Percentiles rank a stretch among this genome's conserved stretches.
Conservation (phyloP, 441 rosid species). For the Hypseocharis bilobata region DNA sequence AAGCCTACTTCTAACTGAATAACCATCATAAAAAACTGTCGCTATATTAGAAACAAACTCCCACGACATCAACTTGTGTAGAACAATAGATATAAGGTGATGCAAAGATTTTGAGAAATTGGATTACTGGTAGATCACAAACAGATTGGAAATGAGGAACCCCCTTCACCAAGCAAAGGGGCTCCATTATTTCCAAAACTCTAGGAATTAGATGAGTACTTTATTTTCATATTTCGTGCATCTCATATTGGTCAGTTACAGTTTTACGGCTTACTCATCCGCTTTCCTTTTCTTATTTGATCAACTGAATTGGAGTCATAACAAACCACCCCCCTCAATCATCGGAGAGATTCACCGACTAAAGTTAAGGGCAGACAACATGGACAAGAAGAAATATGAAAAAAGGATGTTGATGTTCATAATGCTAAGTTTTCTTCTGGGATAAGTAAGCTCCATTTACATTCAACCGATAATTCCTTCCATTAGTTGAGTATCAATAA, state of each 20-base stretch:
- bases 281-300: not conserved
- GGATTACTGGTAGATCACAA: not conserved
- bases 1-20: not conserved
- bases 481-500: not conserved
- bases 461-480: not conserved
- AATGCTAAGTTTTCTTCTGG: not conserved
- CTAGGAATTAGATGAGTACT: not conserved
- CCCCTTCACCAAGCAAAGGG: not conserved
- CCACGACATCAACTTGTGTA: not conserved
- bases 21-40: not conserved
- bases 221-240: not conserved
- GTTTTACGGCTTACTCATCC: not conserved
- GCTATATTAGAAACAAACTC: not conserved
- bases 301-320: not conserved
- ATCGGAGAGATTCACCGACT: not conserved
- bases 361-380: not conserved
- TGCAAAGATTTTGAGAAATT: not conserved
- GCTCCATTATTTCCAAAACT: not conserved
- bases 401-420: not conserved
- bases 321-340: not conserved
- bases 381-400: not conserved
- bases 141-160: not conserved
- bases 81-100: not conserved
- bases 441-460: not conserved
- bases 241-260: too few relatives aligned